Base-by-base conservation (phyloP, 257 asterid species). In the Solanum chilense region DNA sequence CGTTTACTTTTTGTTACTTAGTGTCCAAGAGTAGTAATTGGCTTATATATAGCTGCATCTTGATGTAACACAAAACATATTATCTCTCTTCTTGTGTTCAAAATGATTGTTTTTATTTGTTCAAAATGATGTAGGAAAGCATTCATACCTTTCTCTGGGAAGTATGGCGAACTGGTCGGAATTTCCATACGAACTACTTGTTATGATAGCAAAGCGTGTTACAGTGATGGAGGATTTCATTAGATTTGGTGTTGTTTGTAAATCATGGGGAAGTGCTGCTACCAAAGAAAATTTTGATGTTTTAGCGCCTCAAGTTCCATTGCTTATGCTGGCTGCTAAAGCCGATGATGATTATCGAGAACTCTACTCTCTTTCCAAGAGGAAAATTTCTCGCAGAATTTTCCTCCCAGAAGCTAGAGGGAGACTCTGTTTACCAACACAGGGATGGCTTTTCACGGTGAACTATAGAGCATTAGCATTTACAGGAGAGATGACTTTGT, bases 381-480 rank as follows among this genome's bases (percentile, higher is more conserved):
- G 20, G 64, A 56, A 56, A 56, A 56, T 56, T 18, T 18, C n/a
- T 18, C 64, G 64, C 27, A 37, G 29, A 56, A 23, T 56, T 18
- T 56, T 56, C n/a, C 64, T 56, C n/a, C 64, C 64, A 3, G 64
- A 56, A 56, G 64, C 64, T 56, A 56, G 64, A 56, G 64, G n/a
- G 10, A 18, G 11, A 56, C n/a, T 56, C 11, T 56, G 64, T 56
- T 56, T 56, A 18, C n/a, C 64, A 56, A 56, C 64, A 18, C 64
- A 56, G 64, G 64, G 64, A 56, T 56, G 64, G 64, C 64, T 56
- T 56, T 56, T 56, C 64, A 56, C 64, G 64, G 64, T 56, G 11
- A 56, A 56, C 64, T 56, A 56, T 56, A 56, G 0, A 56, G 0
- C n/a, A 52, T 0, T 3, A 52, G 0, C 10, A 52, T 0, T 3